A percentile compares a stretch with the other conserved stretches of the same genome.
phyloP scores from a whole-genome alignment of 257 asterid genomes.

The Solanum phureja region DNA sequence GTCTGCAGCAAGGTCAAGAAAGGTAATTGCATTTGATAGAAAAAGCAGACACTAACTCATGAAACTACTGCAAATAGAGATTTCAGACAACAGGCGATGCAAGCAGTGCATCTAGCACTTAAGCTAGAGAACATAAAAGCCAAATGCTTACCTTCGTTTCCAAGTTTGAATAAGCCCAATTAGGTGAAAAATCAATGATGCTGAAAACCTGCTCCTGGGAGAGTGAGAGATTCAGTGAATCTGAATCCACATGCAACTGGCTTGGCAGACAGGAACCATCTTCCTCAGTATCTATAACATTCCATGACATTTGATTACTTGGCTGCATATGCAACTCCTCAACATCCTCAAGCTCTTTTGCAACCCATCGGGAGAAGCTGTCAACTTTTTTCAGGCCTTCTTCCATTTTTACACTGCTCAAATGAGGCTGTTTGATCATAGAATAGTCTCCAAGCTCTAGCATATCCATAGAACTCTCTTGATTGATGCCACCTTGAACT shows the following conservation, averaged over 20 bases:
- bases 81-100: background rate
- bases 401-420: constrained; percentile 43
- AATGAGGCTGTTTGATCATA: constrained; percentile 44
- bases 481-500: constrained; percentile 17
- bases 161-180: constrained; percentile 56
- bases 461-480: constrained; percentile 29
- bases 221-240: constrained; percentile 59
- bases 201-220: constrained; percentile 82
- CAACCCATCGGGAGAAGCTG: constrained; percentile 92
- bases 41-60: background rate
- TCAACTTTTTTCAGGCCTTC: constrained; percentile 91
- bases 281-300: constrained; percentile 49
- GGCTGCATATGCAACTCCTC: constrained; percentile 54
- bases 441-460: constrained; percentile 38
- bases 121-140: background rate
- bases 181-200: constrained; percentile 64
- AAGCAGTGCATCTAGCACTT: background rate
- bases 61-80: background rate
- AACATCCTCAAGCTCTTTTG: constrained; percentile 70
- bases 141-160: constrained; percentile 49
- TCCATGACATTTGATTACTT: constrained; percentile 59
- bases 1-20: background rate
- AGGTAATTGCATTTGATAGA: background rate
- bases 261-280: constrained; percentile 42
- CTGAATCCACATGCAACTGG: constrained; percentile 56